Evolutionary conservation across 1,284 basidiomycete species (phyloP).

Genomic region (Earliella scabrosa): DNA sequence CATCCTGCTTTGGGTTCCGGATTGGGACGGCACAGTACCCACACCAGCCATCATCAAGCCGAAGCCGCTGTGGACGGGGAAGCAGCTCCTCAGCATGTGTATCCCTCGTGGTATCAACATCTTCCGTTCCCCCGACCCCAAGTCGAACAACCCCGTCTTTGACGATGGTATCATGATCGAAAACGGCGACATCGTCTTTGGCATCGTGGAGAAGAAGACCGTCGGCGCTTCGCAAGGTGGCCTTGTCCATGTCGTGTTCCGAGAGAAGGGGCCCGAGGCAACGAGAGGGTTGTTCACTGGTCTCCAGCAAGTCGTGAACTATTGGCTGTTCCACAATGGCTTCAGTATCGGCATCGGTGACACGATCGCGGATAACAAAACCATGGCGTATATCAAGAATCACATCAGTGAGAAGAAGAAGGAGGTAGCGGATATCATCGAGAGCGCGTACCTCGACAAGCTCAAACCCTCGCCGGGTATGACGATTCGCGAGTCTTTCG

Average conservation of each 20-base stretch:
- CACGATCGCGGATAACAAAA: slow-evolving; percentile 91
- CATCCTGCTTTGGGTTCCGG: slow-evolving; percentile 95
- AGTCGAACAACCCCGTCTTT: slow-evolving; percentile 81
- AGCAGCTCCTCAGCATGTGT: slow-evolving; percentile 93
- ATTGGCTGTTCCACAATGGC: slow-evolving; percentile 98
- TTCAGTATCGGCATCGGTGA: slow-evolving; percentile 99
- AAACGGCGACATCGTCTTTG: slow-evolving; percentile 95
- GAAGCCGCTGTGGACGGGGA: slow-evolving; percentile 97
- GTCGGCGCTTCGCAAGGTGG: slow-evolving; percentile 96
- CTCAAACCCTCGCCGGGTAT: slow-evolving; percentile 93
- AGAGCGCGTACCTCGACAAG: slow-evolving; percentile 80
- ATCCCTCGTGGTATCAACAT: slow-evolving; percentile 99
- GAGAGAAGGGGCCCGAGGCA: slow-evolving; percentile 95
- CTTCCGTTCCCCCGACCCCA: slow-evolving; percentile 76
- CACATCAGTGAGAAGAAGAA: slow-evolving; percentile 85
- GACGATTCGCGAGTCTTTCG: slow-evolving; percentile 99
- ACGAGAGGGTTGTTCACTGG: slow-evolving; percentile 95
- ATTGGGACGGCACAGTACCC: slow-evolving; percentile 95
- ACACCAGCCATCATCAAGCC: slow-evolving; percentile 96
- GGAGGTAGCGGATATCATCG: slow-evolving; percentile 74
- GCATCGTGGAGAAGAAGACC: slow-evolving; percentile 97
- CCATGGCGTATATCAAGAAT: slow-evolving; percentile 87
- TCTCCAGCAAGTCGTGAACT: slow-evolving; percentile 95
- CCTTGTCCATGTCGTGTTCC: slow-evolving; percentile 96
- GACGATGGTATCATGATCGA: slow-evolving; percentile 98